Conservation (phyloP, 225 moss, liverwort and hornwort species). For the Antitrichia curtipendula region DNA sequence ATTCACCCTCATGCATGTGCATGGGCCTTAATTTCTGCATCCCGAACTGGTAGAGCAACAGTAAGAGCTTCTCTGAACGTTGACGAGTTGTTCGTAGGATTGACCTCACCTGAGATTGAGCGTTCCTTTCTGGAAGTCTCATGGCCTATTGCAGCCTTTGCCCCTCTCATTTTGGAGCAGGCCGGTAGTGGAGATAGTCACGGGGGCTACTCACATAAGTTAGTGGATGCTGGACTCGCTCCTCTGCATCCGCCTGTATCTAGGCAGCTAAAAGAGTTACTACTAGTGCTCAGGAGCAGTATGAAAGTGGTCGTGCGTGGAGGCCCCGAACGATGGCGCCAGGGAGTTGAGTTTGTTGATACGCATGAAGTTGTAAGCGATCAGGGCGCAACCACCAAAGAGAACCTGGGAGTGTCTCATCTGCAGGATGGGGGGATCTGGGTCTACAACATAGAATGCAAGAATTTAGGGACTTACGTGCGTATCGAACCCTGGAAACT, state of each 20-base stretch:
- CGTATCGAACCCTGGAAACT: not conserved
- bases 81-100: constrained; percentile 32
- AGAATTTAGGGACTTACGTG: constrained; percentile 51
- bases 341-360: constrained; percentile 90
- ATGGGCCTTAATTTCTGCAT: constrained; percentile 57
- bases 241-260: constrained; percentile 6
- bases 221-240: constrained; percentile 13
- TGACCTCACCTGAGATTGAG: constrained; percentile 24
- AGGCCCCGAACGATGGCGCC: constrained; percentile 88
- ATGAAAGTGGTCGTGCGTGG: constrained; percentile 75
- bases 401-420: constrained; percentile 42
- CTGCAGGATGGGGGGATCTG: constrained; percentile 52
- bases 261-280: constrained; percentile 32
- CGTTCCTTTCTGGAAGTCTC: constrained; percentile 63
- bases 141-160: constrained; percentile 77
- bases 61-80: constrained; percentile 67
- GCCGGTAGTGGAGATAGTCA: constrained; percentile 49
- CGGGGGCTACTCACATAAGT: constrained; percentile 58
- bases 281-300: constrained; percentile 66
- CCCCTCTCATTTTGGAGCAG: constrained; percentile 70
- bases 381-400: constrained; percentile 20
- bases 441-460: constrained; percentile 64
- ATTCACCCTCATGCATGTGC: constrained; percentile 59
- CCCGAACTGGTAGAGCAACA: constrained; percentile 63
- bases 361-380: constrained; percentile 21